Evolutionary conservation across 257 asterid species (phyloP).

Genomic region (Nicotiana attenuata): DNA sequence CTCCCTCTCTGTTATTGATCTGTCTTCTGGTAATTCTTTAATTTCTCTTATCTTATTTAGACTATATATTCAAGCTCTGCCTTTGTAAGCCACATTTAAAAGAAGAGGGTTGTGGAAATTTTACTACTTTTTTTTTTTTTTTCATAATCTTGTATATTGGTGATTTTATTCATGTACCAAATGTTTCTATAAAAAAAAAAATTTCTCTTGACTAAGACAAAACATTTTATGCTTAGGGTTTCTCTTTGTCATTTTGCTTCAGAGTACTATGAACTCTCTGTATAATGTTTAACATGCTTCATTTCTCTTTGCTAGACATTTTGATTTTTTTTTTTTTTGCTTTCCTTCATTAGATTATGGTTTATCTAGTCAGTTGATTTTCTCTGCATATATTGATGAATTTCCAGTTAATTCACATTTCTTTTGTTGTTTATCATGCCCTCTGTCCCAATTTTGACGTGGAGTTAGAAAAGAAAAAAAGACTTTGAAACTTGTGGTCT

Average conservation of each 20-base stretch:
- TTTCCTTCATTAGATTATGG: not conserved
- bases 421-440: not conserved
- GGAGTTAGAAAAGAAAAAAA: too few relatives aligned
- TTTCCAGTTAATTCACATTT: not conserved
- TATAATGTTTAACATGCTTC: not conserved
- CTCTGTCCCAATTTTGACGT: too few relatives aligned
- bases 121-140: not conserved
- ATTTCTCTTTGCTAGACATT: not conserved
- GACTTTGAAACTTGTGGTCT: too few relatives aligned
- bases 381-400: not conserved
- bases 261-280: not conserved
- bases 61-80: not conserved
- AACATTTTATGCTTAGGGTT: not conserved
- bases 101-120: not conserved
- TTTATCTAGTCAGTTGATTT: not conserved
- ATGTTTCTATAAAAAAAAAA: not conserved
- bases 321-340: not conserved
- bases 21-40: constrained; percentile 49
- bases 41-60: not conserved
- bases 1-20: constrained; percentile 52
- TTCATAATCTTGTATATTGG: not conserved
- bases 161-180: not conserved
- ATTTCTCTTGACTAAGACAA: not conserved
- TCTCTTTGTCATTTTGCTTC: not conserved
- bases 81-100: too few relatives aligned